These are phyloP conservation scores for Coniochaeta ligniaria DNA, from an alignment of 2,329 filamentous ascomycete genomes.

Conservation along the genomic window DNA sequence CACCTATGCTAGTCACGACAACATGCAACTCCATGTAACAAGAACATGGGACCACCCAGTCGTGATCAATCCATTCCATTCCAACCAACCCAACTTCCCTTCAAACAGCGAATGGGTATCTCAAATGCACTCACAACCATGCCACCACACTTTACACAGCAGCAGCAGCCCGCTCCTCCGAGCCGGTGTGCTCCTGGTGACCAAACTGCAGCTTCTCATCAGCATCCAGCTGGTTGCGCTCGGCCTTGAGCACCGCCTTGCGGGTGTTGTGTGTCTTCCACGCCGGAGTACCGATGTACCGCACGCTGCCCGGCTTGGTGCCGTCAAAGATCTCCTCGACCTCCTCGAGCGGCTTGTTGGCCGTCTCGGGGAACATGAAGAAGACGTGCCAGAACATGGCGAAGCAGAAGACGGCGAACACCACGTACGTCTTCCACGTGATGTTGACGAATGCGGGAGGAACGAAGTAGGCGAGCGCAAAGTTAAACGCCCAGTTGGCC, in stretches of 20 bases:
- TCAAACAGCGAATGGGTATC: not conserved
- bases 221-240: slow-evolving; percentile 24
- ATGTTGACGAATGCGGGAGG: slow-evolving; percentile 28
- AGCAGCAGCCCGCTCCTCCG: not conserved
- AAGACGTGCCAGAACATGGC: slow-evolving; percentile 24
- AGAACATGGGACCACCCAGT: not conserved
- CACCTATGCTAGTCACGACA: not conserved
- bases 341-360: slow-evolving; percentile 27
- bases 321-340: slow-evolving; percentile 25
- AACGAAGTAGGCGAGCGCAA: slow-evolving; percentile 29
- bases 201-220: slow-evolving; percentile 23
- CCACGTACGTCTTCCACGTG: slow-evolving; percentile 26
- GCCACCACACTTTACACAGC: not conserved
- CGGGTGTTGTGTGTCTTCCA: slow-evolving; percentile 34
- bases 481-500: slow-evolving; percentile 32
- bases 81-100: not conserved
- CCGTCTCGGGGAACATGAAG: slow-evolving; percentile 26
- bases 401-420: slow-evolving; percentile 26
- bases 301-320: slow-evolving; percentile 24
- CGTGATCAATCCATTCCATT: not conserved
- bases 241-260: slow-evolving; percentile 19
- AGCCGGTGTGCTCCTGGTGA: slow-evolving; percentile 12
- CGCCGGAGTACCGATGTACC: slow-evolving; percentile 30
- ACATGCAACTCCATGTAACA: not conserved
- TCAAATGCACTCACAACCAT: not conserved